Percentiles rank a stretch among this genome's conserved stretches.
Conservation (phyloP, 139 green algal species). For the Limnomonas spitsbergensis region DNA sequence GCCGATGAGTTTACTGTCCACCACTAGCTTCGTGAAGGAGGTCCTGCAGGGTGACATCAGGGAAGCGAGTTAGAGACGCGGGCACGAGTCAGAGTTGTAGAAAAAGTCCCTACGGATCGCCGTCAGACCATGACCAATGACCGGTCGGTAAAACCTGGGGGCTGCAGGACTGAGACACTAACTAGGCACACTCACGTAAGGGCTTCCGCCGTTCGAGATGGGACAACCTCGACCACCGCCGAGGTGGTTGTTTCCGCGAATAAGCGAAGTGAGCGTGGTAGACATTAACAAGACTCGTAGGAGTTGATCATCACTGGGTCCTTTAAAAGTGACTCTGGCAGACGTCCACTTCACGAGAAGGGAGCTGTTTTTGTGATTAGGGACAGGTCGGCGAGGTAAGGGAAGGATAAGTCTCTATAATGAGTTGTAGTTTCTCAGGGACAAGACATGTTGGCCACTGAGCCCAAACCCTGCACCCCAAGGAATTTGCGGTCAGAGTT, state of each 20-base stretch:
- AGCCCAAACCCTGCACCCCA: no score
- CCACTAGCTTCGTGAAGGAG: conserved; percentile 6
- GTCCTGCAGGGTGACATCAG: not conserved
- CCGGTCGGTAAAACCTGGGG: not conserved
- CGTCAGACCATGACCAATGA: not conserved
- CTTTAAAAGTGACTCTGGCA: not conserved
- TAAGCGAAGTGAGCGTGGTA: no score
- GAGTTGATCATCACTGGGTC: not conserved
- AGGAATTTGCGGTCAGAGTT: no score
- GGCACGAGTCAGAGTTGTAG: not conserved
- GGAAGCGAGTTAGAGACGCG: not conserved
- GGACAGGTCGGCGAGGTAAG: no score
- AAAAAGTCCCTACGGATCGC: not conserved
- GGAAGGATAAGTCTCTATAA: no score
- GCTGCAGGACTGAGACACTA: not conserved
- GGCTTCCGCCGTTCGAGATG: not conserved
- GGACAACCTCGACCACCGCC: not conserved
- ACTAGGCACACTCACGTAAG: conserved; percentile 1
- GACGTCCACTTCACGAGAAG: not conserved
- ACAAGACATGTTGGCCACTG: no score
- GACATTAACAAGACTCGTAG: no score
- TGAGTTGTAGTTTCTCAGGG: no score
- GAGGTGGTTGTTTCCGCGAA: not conserved
- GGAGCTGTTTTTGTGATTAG: not conserved
- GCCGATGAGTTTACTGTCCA: not conserved